A percentile compares a stretch with the other conserved stretches of the same genome.
These are phyloP conservation scores for Bauhinia variegata DNA, from an alignment of 306 rosid species.

Conservation along the genomic window DNA sequence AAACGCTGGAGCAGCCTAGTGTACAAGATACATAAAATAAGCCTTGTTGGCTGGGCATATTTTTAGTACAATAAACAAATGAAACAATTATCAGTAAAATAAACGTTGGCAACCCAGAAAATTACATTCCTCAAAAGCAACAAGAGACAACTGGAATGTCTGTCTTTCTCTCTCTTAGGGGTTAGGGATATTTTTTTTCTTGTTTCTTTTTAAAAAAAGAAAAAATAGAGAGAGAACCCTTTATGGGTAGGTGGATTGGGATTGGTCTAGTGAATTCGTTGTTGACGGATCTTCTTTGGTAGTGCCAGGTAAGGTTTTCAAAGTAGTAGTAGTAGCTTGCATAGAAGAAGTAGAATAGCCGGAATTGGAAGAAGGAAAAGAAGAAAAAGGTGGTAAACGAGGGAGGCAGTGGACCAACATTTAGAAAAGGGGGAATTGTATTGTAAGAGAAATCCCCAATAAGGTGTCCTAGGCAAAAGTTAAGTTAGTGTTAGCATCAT, in stretches of 20 bases:
- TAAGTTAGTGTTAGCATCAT: slow-evolving; percentile 57
- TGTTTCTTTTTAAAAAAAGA: slow-evolving; percentile 30
- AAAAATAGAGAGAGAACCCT: slow-evolving; percentile 23
- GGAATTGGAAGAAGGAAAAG: slow-evolving; percentile 21
- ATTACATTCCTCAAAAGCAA: slow-evolving; percentile 88
- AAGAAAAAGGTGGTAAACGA: slow-evolving; percentile 32
- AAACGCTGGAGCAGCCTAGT: slow-evolving; percentile 27
- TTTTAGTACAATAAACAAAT: no score
- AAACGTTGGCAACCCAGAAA: slow-evolving; percentile 61
- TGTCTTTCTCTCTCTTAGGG: slow-evolving; percentile 61
- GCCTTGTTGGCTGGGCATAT: no score
- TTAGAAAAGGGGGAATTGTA: slow-evolving; percentile 51
- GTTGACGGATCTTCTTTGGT: slow-evolving; percentile 59
- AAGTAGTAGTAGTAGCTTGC: slow-evolving; percentile 45
- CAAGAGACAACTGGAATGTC: slow-evolving; percentile 95
- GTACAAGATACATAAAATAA: no score
- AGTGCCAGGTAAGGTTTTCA: slow-evolving; percentile 45
- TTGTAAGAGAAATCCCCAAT: slow-evolving; percentile 37
- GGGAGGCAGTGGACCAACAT: slow-evolving; percentile 57
- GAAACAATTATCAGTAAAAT: slow-evolving; percentile 40
- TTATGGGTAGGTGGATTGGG: slow-evolving; percentile 50
- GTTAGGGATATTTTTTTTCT: slow-evolving; percentile 43
- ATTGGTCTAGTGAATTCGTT: slow-evolving; percentile 68
- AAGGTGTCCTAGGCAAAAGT: slow-evolving; percentile 53
- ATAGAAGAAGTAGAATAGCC: slow-evolving; percentile 24